These are phyloP conservation scores for Sideroxylon spinosum DNA, from an alignment of 179 eudicot species.

Conservation along the genomic window DNA sequence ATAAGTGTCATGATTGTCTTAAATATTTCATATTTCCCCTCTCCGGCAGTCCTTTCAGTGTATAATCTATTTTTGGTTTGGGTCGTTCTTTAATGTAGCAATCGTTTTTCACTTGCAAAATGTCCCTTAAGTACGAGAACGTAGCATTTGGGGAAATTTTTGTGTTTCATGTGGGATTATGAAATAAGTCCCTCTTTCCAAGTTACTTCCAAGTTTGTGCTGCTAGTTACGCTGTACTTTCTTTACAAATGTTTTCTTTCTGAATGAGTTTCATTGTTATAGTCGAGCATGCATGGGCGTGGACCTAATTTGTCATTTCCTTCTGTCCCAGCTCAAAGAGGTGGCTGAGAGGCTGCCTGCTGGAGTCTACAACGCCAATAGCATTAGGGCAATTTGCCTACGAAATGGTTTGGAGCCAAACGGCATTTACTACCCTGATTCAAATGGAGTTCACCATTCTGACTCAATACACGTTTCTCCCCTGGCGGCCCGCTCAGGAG, in stretches of 20 bases:
- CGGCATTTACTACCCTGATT: conserved; percentile 41
- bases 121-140: background rate
- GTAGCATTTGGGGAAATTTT: background rate
- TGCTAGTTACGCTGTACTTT: background rate
- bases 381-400: conserved; percentile 38
- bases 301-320: background rate
- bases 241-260: background rate
- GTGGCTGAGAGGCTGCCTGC: conserved; percentile 95
- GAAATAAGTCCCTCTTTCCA: background rate
- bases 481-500: conserved; percentile 27
- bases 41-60: background rate
- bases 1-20: background rate
- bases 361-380: conserved; percentile 62
- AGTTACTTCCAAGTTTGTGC: background rate
- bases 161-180: background rate
- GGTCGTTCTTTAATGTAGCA: background rate
- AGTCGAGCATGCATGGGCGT: background rate
- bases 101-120: background rate
- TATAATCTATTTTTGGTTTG: conserved; percentile 5
- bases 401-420: conserved; percentile 66
- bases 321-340: conserved; percentile 65
- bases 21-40: background rate
- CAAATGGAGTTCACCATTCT: conserved; percentile 41
- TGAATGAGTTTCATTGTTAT: background rate
- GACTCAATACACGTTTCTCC: conserved; percentile 28